These are phyloP conservation scores for Diospyros kaki DNA, from an alignment of 148 eudicot genomes.

Conservation along the genomic window DNA sequence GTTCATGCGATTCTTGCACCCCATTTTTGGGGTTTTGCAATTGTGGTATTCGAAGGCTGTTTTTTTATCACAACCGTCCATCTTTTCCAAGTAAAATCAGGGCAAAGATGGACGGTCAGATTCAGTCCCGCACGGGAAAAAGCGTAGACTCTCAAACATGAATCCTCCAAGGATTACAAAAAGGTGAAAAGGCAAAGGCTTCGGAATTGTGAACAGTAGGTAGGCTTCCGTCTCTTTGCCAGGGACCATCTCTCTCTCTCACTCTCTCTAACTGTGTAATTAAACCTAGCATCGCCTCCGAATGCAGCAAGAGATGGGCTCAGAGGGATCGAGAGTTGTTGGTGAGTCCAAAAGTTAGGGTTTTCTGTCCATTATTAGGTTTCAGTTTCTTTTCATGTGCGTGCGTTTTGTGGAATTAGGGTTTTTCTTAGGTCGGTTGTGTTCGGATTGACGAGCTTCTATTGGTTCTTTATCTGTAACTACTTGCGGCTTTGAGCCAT, in stretches of 20 bases:
- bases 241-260: not conserved
- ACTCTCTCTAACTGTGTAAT: not conserved
- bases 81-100: too few relatives aligned
- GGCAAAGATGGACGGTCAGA: too few relatives aligned
- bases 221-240: not conserved
- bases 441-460: not conserved
- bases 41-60: too few relatives aligned
- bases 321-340: slow-evolving; percentile 40
- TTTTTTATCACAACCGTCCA: too few relatives aligned
- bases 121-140: too few relatives aligned
- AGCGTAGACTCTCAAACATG: not conserved
- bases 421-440: not conserved
- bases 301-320: slow-evolving; percentile 31
- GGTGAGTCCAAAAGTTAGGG: slow-evolving; percentile 27
- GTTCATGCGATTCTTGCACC: too few relatives aligned
- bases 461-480: too few relatives aligned
- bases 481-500: too few relatives aligned
- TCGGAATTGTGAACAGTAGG: not conserved
- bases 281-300: not conserved
- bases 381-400: not conserved
- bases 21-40: too few relatives aligned
- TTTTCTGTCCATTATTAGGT: not conserved
- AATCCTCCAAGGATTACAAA: not conserved
- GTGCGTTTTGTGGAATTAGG: slow-evolving; percentile 10
- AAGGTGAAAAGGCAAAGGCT: not conserved